A percentile compares a stretch with the other conserved stretches of the same genome.
These are phyloP conservation scores for Diaporthe citrichinensis DNA, from an alignment of 2,329 filamentous ascomycete genomes.

Conservation along the genomic window DNA sequence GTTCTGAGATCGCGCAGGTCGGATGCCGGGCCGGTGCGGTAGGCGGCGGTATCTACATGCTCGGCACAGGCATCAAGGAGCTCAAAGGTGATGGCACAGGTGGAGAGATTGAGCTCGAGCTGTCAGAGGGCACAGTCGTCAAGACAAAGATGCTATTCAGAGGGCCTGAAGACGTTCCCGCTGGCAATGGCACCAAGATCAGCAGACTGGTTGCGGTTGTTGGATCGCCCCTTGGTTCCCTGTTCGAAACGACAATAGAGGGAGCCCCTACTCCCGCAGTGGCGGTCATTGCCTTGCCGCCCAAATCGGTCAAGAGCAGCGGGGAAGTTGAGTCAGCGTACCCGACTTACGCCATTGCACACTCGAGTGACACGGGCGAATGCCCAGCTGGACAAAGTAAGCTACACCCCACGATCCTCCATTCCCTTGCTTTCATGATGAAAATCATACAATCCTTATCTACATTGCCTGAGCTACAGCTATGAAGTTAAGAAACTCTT, in stretches of 20 bases:
- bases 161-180: conserved; percentile 52
- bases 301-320: conserved; percentile 58
- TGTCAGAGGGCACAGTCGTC: conserved; percentile 72
- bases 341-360: conserved; percentile 75
- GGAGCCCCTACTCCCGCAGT: conserved; percentile 83
- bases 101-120: conserved; percentile 46
- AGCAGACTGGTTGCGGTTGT: conserved; percentile 78
- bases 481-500: conserved; percentile 82
- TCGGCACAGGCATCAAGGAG: conserved; percentile 76
- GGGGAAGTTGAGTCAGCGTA: conserved; percentile 54
- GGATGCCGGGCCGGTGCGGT: conserved; percentile 92
- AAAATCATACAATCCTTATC: conserved; percentile 81
- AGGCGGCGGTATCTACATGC: conserved; percentile 90
- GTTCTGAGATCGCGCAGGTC: conserved; percentile 91
- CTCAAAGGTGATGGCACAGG: conserved; percentile 44
- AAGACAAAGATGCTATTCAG: conserved; percentile 68
- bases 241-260: conserved; percentile 82
- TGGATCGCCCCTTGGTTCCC: conserved; percentile 71
- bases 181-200: conserved; percentile 52
- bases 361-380: conserved; percentile 93
- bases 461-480: conserved; percentile 98
- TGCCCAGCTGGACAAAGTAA: conserved; percentile 92
- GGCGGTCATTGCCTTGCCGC: conserved; percentile 77
- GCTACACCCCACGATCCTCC: conserved; percentile 57
- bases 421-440: conserved; percentile 79